Base-by-base conservation (phyloP, 2,329 filamentous ascomycete species). In the Cercospora sp. region DNA sequence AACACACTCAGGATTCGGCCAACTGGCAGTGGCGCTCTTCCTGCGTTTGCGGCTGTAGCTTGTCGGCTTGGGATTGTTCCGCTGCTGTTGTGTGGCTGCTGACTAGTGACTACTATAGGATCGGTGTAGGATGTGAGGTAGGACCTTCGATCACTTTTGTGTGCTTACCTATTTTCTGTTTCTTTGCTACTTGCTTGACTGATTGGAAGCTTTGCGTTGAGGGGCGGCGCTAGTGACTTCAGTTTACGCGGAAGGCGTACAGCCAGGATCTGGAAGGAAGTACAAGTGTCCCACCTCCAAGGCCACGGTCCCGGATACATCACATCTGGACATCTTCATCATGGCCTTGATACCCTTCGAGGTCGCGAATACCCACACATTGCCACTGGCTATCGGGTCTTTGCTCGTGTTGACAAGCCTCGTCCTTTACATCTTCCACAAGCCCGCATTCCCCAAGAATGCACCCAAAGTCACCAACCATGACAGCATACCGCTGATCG, bases 401-500 rank as follows among this genome's bases (percentile, higher is more conserved):
- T n/a, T 73, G 24, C 65, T 70, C 10, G 57, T 71, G 13, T 10
- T 74, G 6, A 58, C 66, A 13, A 70, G 64, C 40, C 59, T 71
- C 4, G 43, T 72, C 13, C 43, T 72, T 51, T 76, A 74, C 61
- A 45, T 74, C 16, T 73, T 72, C 67, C 66, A 53, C 13, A 63
- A 68, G 21, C 72, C 74, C 0, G 8, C 68, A n/a, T 69, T 76
- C 8, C 73, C 75, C 16, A 70, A 70, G 43, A 74, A 75, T 66
- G 71, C 74, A 8, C 76, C 76, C 13, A 60, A 69, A 28, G 65
- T 70, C 18, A 65, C 67, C 10, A 62, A 61, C 18, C 55, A 37
- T 67, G 57, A 65, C 71, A 13, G 67, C 72, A 7, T 80, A 74
- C 84, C 85, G 0, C 69, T 86, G 8, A 66, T 84, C 3, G 84